These are phyloP conservation scores for Backusella westeae DNA, from an alignment of 192 early-diverging fungal genomes.

Conservation along the genomic window DNA sequence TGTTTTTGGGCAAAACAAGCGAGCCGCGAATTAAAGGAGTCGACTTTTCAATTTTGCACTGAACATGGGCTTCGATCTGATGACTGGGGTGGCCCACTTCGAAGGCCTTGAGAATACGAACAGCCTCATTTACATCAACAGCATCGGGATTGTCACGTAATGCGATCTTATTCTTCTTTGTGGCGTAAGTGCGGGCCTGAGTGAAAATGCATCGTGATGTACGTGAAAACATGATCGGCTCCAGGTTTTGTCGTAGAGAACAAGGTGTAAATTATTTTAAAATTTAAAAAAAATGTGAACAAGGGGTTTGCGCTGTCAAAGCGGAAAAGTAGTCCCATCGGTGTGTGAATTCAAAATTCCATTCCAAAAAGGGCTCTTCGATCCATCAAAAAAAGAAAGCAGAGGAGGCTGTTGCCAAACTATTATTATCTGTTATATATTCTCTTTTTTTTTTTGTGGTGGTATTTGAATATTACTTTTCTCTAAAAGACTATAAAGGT, in stretches of 20 bases:
- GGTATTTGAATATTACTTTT: no score
- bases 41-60: slow-evolving; percentile 73
- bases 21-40: slow-evolving; percentile 81
- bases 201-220: slow-evolving; percentile 11
- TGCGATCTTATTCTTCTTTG: slow-evolving; percentile 24
- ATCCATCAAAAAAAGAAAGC: no score
- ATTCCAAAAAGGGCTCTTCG: no score
- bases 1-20: slow-evolving; percentile 66
- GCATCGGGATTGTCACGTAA: slow-evolving; percentile 41
- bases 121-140: slow-evolving; percentile 45
- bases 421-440: no score
- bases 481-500: no score
- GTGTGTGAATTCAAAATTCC: no score
- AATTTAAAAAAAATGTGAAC: neutral
- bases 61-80: slow-evolving; percentile 67
- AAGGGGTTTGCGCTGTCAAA: slow-evolving; percentile 5
- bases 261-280: neutral
- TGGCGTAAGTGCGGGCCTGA: slow-evolving; percentile 13
- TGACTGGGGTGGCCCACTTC: slow-evolving; percentile 66
- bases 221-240: slow-evolving; percentile 10
- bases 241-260: neutral
- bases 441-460: no score
- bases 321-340: slow-evolving; percentile 2
- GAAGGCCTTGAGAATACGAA: slow-evolving; percentile 57
- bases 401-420: no score